Base-by-base conservation (phyloP, 2,329 filamentous ascomycete genomes). In the Gyromitra esculenta region DNA sequence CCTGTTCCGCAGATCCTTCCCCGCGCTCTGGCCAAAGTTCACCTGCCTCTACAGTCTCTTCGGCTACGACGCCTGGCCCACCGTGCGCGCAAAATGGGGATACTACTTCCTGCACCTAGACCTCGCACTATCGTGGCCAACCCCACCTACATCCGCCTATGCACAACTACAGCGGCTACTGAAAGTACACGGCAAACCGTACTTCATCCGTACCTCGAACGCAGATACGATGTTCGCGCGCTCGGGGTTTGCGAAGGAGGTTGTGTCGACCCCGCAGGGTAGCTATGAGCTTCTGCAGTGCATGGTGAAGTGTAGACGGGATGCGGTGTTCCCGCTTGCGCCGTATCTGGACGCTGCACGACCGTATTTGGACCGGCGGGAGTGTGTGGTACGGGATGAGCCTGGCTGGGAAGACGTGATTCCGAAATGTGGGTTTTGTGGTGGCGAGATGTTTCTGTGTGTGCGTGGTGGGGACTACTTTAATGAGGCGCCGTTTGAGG, bases 21-120 rank as follows among this genome's bases (percentile, higher is more conserved):
- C 81, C 0, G 79, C 83, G 72, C 74, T 77, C 31, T 64, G 74
- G 64, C 79, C 82, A 67, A 82, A 81, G 1, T 76, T 83, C 41
- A 75, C 68, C 31, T 81, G 81, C 5, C 66, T 84, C 5, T 83
- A 83, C 72, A 81, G 82, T 72, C 81, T 82, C n/a, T 82, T 84
- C 59, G 82, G 82, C 1, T 83, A 81, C 75, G 39, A 63, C 1
- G 73, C 63, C 2, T 84, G 83, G 80, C 78, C 79, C 1, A 81
- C 79, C 2, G 81, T 81, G 18, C 75, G 73, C 37, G 80, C 81
- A 5, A 81, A 81, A 63, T 83, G 82, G 83, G 80, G 81, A 0
- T 83, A 83, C 62, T 83, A 81, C 71, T 83, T 83, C 75, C 80
- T 80, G 0, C 82, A 83, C 63, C 75, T 83, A 4, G 68, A 71